Evolutionary conservation across 805 yeast genomes (phyloP).

Genomic region (Candida cerambycidarum): DNA sequence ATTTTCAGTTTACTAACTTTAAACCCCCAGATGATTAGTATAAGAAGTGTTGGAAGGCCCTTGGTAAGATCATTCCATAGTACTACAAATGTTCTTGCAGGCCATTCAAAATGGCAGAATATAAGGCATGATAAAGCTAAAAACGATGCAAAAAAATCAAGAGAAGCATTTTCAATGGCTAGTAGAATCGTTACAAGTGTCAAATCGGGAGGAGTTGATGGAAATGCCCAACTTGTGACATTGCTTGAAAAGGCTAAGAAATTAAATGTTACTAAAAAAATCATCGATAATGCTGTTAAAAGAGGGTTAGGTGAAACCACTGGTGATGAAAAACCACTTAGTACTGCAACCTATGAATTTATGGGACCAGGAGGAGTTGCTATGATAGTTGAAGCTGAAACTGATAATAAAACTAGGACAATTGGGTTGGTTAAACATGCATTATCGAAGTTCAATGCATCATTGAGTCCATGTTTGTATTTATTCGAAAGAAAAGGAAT

Average conservation of each 20-base stretch:
- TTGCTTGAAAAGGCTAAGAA: constrained; percentile 77
- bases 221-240: constrained; percentile 61
- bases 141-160: constrained; percentile 77
- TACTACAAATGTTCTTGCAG: constrained; percentile 43
- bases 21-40: constrained; percentile 1
- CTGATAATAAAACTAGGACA: constrained; percentile 86
- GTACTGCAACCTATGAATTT: constrained; percentile 73
- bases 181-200: constrained; percentile 75
- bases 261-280: constrained; percentile 75
- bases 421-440: constrained; percentile 73
- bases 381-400: constrained; percentile 77
- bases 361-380: constrained; percentile 93
- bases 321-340: constrained; percentile 46
- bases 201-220: constrained; percentile 67
- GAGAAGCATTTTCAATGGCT: constrained; percentile 68
- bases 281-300: constrained; percentile 83
- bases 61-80: constrained; percentile 16
- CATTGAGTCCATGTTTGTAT: constrained; percentile 74
- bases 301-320: constrained; percentile 73
- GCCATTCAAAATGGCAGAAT: constrained; percentile 95
- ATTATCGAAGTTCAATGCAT: constrained; percentile 66
- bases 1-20: no score
- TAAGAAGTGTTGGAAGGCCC: not conserved
- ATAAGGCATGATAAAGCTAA: constrained; percentile 93
- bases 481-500: constrained; percentile 79